Evolutionary conservation across 1,139 yeast genomes (phyloP).

Genomic region (Nakaseomyces kungkrabaensis): DNA sequence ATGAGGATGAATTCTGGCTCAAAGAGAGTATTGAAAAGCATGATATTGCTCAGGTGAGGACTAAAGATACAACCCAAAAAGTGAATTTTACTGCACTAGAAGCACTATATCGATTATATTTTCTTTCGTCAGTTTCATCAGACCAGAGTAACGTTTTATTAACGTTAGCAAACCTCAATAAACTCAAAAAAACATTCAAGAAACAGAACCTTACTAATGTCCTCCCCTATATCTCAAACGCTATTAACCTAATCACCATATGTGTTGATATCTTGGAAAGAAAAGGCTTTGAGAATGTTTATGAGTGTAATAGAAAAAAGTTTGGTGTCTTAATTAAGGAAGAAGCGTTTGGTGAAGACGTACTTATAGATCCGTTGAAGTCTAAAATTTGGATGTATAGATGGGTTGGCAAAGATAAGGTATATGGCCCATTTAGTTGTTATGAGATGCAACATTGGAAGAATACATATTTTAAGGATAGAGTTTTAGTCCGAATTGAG

Average conservation of each 20-base stretch:
- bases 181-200: conserved; percentile 10
- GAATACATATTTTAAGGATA: conserved; percentile 18
- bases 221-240: conserved; percentile 9
- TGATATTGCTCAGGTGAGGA: not conserved
- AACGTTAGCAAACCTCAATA: conserved; percentile 15
- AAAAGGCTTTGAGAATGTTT: conserved; percentile 20
- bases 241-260: conserved; percentile 17
- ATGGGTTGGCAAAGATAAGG: conserved; percentile 16
- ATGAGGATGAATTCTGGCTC: conserved; percentile 20
- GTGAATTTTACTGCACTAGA: conserved; percentile 1
- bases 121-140: not conserved
- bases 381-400: conserved; percentile 23
- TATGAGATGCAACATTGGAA: conserved; percentile 29
- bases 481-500: conserved; percentile 17
- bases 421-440: conserved; percentile 16
- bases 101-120: conserved; percentile 15
- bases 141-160: conserved; percentile 10
- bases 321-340: conserved; percentile 14
- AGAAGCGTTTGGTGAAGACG: conserved; percentile 13
- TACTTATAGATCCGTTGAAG: conserved; percentile 10
- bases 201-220: not conserved
- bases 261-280: conserved; percentile 17
- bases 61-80: not conserved
- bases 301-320: conserved; percentile 11
- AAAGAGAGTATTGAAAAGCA: conserved; percentile 11